Evolutionary conservation across 306 rosid genomes (phyloP).

Genomic region (Trifolium dubium): DNA sequence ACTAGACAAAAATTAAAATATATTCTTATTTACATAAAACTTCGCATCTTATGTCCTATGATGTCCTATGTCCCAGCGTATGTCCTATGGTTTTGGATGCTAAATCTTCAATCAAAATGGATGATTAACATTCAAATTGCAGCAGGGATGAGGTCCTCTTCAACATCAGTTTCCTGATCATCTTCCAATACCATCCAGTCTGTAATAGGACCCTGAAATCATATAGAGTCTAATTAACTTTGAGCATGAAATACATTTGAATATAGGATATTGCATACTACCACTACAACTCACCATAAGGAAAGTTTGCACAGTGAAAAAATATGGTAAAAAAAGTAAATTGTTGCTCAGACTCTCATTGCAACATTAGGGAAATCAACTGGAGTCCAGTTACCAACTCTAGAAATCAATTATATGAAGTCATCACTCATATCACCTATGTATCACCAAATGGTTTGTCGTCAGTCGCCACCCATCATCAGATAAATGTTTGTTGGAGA

Average conservation of each 20-base stretch:
- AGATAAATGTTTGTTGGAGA: not conserved
- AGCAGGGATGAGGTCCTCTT: conserved; percentile 48
- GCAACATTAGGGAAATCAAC: not conserved
- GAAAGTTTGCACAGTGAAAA: not conserved
- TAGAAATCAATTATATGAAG: too few relatives aligned
- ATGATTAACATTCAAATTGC: conserved; percentile 47
- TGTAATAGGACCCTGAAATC: conserved; percentile 73
- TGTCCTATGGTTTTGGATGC: not conserved
- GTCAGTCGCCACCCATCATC: too few relatives aligned
- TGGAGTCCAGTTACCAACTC: too few relatives aligned
- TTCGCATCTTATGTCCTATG: not conserved
- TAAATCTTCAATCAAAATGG: conserved; percentile 31
- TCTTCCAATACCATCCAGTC: conserved; percentile 75
- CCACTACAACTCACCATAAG: not conserved
- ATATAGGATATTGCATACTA: not conserved
- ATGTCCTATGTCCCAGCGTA: not conserved
- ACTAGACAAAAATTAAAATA: too few relatives aligned
- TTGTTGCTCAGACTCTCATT: not conserved
- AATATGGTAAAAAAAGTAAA: not conserved
- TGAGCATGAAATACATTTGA: not conserved
- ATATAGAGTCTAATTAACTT: not conserved
- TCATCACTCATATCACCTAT: too few relatives aligned
- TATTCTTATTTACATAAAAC: conserved; percentile 1
- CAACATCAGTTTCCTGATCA: conserved; percentile 44
- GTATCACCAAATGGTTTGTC: too few relatives aligned